Conservation (phyloP, 257 asterid genomes). For the Solanum gracilifrons region DNA sequence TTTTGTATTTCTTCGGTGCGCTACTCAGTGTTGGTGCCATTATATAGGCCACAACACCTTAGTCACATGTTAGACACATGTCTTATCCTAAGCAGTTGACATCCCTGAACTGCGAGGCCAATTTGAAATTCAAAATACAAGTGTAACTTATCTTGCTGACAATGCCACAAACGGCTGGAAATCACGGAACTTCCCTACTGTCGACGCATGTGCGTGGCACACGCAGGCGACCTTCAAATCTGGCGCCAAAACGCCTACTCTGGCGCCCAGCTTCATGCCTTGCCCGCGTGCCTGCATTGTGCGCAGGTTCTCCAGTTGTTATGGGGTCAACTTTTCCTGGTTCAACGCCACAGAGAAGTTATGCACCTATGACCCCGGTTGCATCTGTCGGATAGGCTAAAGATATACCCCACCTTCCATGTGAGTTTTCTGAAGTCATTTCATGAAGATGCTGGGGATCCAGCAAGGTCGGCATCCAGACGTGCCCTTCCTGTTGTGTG, state of each 20-base stretch:
- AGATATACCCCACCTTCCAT: not conserved
- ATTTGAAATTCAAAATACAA: not conserved
- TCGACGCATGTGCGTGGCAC: not conserved
- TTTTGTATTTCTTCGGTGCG: not conserved
- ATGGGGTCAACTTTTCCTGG: not conserved
- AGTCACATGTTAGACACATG: not conserved
- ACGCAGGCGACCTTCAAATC: not conserved
- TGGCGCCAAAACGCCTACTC: not conserved
- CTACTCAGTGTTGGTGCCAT: not conserved
- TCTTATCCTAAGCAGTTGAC: not conserved
- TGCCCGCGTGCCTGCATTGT: not conserved
- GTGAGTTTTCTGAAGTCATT: not conserved
- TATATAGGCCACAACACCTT: not conserved
- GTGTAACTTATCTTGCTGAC: not conserved
- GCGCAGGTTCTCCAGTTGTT: not conserved
- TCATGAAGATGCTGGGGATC: not conserved
- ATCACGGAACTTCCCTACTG: not conserved
- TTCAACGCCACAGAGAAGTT: not conserved
- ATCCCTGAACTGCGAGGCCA: not conserved
- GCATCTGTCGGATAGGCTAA: not conserved
- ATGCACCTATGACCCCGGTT: not conserved
- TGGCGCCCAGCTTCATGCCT: not conserved
- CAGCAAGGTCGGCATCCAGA: not conserved
- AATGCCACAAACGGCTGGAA: not conserved
- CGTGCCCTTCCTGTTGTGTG: not conserved